Conservation (phyloP, 768 basidiomycete species). For the Panaeolus cyanescens region DNA sequence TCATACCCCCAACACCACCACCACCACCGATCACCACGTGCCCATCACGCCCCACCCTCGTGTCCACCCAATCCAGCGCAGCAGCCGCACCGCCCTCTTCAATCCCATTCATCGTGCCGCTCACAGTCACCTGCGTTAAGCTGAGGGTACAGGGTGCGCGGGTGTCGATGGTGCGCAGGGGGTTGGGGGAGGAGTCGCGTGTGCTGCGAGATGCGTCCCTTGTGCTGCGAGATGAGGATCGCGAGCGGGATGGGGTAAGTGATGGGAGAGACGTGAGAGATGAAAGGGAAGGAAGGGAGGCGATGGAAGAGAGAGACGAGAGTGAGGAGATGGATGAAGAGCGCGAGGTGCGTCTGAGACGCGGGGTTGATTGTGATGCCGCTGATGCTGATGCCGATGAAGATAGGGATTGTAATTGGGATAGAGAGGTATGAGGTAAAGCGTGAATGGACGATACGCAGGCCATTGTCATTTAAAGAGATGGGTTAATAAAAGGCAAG, state of each 20-base stretch:
- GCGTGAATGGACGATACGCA: not conserved
- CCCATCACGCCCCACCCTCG: no score
- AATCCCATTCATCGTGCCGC: not conserved
- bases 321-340: not conserved
- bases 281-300: not conserved
- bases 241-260: no score
- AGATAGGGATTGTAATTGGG: no score
- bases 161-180: not conserved
- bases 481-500: not conserved
- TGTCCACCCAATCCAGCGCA: no score
- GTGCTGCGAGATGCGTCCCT: not conserved
- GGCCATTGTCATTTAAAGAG: no score
- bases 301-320: not conserved
- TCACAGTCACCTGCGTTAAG: not conserved
- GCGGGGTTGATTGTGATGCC: not conserved
- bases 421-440: no score
- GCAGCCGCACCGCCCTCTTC: not conserved
- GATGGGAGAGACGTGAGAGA: not conserved
- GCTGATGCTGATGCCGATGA: no score
- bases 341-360: not conserved
- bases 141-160: not conserved
- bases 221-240: not conserved
- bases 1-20: no score
- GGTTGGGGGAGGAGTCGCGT: not conserved
- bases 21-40: no score